These are phyloP conservation scores for Hypoxylon sp. DNA, from an alignment of 2,329 filamentous ascomycete genomes.

Conservation along the genomic window DNA sequence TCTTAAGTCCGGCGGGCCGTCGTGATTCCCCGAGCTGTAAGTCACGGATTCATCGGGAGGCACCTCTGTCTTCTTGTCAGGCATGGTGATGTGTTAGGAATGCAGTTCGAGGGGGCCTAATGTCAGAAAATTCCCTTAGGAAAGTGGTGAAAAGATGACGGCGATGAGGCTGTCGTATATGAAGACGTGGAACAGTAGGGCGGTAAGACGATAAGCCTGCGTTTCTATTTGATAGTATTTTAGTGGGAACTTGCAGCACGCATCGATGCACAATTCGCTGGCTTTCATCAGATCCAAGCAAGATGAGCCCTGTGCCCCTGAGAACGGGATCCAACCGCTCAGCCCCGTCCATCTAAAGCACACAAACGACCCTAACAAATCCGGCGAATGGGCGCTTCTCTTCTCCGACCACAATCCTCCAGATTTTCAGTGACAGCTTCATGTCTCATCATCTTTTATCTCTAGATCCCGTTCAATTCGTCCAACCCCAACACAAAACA, in stretches of 20 bases:
- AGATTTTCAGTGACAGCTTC: conserved; percentile 5
- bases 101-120: not conserved
- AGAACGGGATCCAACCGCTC: conserved; percentile 16
- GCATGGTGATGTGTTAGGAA: conserved; percentile 39
- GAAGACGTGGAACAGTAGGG: conserved; percentile 8
- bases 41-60: conserved; percentile 51
- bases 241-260: conserved; percentile 33
- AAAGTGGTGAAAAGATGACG: not conserved
- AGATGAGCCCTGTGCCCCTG: conserved; percentile 25
- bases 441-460: not conserved
- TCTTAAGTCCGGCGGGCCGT: conserved; percentile 75
- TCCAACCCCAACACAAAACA: not conserved
- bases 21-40: conserved; percentile 48
- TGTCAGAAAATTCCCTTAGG: not conserved
- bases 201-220: conserved; percentile 32
- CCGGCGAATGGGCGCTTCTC: conserved; percentile 26
- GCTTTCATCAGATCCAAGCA: conserved; percentile 7
- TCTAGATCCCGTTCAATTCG: not conserved
- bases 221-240: conserved; percentile 20
- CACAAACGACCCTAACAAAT: not conserved
- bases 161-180: conserved; percentile 6
- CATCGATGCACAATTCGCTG: not conserved
- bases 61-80: conserved; percentile 47
- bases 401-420: conserved; percentile 23
- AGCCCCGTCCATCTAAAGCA: conserved; percentile 22